phyloP scores from a whole-genome alignment of 228 moss, liverwort and hornwort genomes.

The Sphagnum fallax region DNA sequence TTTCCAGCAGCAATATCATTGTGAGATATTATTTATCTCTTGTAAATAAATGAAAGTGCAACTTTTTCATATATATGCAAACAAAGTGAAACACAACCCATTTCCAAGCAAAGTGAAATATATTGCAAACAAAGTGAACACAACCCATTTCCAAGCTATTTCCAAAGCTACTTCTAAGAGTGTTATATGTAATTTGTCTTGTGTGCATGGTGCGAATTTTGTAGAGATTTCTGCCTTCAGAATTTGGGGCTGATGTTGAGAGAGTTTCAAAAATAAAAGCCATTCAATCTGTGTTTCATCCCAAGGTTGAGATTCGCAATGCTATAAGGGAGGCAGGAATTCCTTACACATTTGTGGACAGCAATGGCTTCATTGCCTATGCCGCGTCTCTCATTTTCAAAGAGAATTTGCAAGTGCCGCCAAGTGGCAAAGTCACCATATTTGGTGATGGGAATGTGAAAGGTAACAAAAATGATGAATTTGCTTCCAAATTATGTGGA shows the following conservation, averaged over 20 bases:
- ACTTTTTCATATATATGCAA: too few species aligned
- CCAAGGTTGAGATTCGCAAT: conserved; percentile 14
- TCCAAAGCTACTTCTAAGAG: too few species aligned
- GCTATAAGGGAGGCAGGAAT: conserved; percentile 26
- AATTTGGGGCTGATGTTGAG: conserved; percentile 26
- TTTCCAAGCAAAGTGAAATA: too few species aligned
- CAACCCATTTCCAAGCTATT: too few species aligned
- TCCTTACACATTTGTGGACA: conserved; percentile 27
- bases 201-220: too few species aligned
- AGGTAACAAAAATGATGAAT: conserved; percentile 3
- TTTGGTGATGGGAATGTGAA: conserved; percentile 29
- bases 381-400: not conserved
- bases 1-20: too few species aligned
- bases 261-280: conserved; percentile 5
- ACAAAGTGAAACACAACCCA: too few species aligned
- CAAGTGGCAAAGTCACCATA: conserved; percentile 25
- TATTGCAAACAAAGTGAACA: too few species aligned
- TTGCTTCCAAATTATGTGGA: too few species aligned
- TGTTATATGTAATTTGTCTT: too few species aligned
- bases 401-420: conserved; percentile 20
- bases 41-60: too few species aligned
- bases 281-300: not conserved
- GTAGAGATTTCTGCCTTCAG: conserved; percentile 45
- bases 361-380: conserved; percentile 13
- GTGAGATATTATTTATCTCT: too few species aligned